Evolutionary conservation across 2,329 filamentous ascomycete genomes (phyloP), one percentile per base, ranked within the genome.

Genomic region (Colletotrichum sp.): DNA sequence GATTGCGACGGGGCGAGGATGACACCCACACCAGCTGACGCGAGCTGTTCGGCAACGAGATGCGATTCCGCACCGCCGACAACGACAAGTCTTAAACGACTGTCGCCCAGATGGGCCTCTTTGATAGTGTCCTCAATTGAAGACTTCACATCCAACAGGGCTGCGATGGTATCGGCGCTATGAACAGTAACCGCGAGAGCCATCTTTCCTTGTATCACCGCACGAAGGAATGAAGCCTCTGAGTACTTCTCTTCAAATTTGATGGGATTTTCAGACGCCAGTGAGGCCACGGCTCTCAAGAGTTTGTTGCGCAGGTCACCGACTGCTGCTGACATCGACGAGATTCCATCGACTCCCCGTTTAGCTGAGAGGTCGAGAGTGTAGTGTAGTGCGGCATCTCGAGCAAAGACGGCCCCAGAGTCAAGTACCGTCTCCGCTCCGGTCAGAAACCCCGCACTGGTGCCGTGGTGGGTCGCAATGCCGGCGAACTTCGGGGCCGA

Each of bases 21-120:
- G 25, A 94, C 90, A 75, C 90, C 88, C 0, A 93, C 90, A 0
- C 85, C 78, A 0, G 92, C 91, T 0, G 85, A 85, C 0, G 91
- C 91, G 8, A 94, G 87, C 69, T 91, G 89, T 3, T 85, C 77
- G 0, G 92, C 92, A 0, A 94, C 81, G 1, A 94, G 83, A 79
- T 91, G 86, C 0, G 92, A 87, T 82, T 94, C 93, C 6, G 92
- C 92, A 29, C 89, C 93, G 74, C 93, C 93, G 25, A 93, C 82
- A 63, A 94, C 86, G 69, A 90, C 87, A 8, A 94, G 71, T 13
- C 84, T 87, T 34, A 94, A 79, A 62, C 75, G 85, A 0, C 69
- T 52, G 16, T 27, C 67, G 2, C 3, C 16, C 1, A 49, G 11
- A 8, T 30, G 5, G 1, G 76, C 77, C 0, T 80, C 71, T 5